Conservation (phyloP, 1,284 basidiomycete genomes). For the Ganoderma boninense region DNA sequence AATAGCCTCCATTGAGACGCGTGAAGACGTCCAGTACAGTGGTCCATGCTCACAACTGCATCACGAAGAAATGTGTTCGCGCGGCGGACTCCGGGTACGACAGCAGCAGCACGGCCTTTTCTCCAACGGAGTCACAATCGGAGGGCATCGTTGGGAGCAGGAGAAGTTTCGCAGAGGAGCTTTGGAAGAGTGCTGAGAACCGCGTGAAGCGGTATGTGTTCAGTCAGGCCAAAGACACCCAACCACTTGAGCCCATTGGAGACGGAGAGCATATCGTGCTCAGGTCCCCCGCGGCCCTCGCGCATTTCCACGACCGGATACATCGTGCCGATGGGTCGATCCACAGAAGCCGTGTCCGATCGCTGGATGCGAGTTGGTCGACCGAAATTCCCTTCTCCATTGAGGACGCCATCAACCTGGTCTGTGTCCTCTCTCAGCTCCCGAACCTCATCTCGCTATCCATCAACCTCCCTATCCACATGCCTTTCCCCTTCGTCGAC, state of each 20-base stretch:
- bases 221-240: background rate
- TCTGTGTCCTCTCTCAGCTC: background rate
- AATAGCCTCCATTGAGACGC: background rate
- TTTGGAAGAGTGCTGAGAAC: background rate
- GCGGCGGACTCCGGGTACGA: background rate
- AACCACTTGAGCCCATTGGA: background rate
- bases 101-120: background rate
- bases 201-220: background rate
- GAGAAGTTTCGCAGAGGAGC: background rate
- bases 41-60: background rate
- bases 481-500: background rate
- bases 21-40: background rate
- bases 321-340: background rate
- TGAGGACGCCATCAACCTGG: background rate
- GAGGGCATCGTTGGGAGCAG: background rate
- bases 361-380: background rate
- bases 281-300: background rate
- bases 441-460: background rate
- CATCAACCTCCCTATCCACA: background rate
- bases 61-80: background rate
- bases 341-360: background rate
- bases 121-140: background rate
- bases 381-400: background rate
- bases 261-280: background rate
- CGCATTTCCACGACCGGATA: background rate